A percentile compares a stretch with the other conserved stretches of the same genome.
These are phyloP conservation scores for Lipomyces orientalis DNA, from an alignment of 805 yeast genomes.

Conservation along the genomic window DNA sequence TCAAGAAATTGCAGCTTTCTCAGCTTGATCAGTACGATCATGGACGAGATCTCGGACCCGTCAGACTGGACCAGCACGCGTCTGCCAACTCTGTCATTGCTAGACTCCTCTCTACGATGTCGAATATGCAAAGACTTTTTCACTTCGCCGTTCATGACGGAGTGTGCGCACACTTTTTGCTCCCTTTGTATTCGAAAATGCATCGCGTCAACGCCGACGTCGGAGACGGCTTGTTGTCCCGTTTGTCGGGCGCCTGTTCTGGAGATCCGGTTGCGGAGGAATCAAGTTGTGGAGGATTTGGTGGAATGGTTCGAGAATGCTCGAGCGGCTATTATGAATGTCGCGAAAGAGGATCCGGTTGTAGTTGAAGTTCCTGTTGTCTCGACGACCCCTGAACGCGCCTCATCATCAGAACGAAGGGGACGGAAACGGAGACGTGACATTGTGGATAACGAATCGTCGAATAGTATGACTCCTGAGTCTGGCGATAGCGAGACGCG, in stretches of 20 bases:
- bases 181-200: slow-evolving; percentile 82
- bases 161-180: slow-evolving; percentile 90
- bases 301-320: slow-evolving; percentile 56
- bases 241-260: slow-evolving; percentile 72
- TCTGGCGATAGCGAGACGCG: slow-evolving; percentile 7
- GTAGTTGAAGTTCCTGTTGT: not conserved
- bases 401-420: not conserved
- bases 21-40: not conserved
- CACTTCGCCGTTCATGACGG: slow-evolving; percentile 78
- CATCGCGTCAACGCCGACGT: slow-evolving; percentile 50
- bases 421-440: slow-evolving; percentile 11
- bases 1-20: too few species aligned
- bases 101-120: slow-evolving; percentile 79
- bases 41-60: slow-evolving; percentile 57
- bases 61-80: slow-evolving; percentile 67
- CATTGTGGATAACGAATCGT: not conserved
- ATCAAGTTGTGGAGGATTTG: slow-evolving; percentile 72
- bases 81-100: slow-evolving; percentile 60
- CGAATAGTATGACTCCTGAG: not conserved
- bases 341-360: slow-evolving; percentile 10
- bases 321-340: slow-evolving; percentile 9
- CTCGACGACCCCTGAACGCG: not conserved
- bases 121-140: slow-evolving; percentile 86
- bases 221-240: slow-evolving; percentile 67
- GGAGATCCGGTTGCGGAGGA: slow-evolving; percentile 72